A percentile compares a stretch with the other conserved stretches of the same genome.
Conservation (phyloP, 2,329 filamentous ascomycete species). For the Tolypocladium album region DNA sequence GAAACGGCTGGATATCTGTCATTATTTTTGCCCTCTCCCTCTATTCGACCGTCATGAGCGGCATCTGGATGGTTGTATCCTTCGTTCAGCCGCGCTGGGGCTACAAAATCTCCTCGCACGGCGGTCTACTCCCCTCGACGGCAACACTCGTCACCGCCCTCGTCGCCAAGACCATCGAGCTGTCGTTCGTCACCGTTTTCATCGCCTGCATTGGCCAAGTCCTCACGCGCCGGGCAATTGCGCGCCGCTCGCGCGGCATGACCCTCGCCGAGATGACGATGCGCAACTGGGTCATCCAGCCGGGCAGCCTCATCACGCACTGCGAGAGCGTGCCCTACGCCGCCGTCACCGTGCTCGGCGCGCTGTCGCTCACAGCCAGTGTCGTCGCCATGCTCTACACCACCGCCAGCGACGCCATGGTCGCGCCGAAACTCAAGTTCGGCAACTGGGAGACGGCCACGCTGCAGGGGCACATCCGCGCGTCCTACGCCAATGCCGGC, state of each 20-base stretch:
- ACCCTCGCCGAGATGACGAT: constrained; percentile 70
- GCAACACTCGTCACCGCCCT: constrained; percentile 59
- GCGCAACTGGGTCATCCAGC: constrained; percentile 64
- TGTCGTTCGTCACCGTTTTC: constrained; percentile 69
- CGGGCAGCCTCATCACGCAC: constrained; percentile 62
- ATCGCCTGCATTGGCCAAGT: constrained; percentile 67
- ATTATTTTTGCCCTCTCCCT: constrained; percentile 39
- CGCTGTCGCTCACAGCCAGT: constrained; percentile 52
- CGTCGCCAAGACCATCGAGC: constrained; percentile 65
- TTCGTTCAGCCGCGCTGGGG: constrained; percentile 54
- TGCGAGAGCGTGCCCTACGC: constrained; percentile 55
- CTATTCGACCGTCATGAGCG: constrained; percentile 54
- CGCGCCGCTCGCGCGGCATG: constrained; percentile 49
- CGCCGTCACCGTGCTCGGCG: constrained; percentile 51
- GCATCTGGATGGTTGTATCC: constrained; percentile 54
- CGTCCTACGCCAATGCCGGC: constrained; percentile 51
- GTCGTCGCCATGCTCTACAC: constrained; percentile 63
- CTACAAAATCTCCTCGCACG: constrained; percentile 39
- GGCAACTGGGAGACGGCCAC: constrained; percentile 36
- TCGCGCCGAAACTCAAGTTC: constrained; percentile 59
- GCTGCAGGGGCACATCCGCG: constrained; percentile 45
- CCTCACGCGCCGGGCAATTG: constrained; percentile 57
- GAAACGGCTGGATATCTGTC: constrained; percentile 37
- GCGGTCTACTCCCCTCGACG: constrained; percentile 46
- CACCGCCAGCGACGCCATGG: constrained; percentile 64